Conservation (phyloP, 2,329 filamentous ascomycete genomes). For the Trichoderma guizhouense region DNA sequence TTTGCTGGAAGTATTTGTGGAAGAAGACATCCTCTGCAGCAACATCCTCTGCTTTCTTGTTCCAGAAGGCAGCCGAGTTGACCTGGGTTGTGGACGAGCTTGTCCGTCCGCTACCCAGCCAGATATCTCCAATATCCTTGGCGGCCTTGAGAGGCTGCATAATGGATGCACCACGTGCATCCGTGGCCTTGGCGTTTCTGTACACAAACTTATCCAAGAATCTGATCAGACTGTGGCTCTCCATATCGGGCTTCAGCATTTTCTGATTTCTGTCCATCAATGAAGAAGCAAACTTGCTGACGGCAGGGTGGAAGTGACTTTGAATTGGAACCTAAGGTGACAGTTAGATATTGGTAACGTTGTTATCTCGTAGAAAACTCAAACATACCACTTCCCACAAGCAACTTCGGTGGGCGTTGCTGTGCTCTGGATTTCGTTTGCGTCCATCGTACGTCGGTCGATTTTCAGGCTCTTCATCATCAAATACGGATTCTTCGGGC, state of each 20-base stretch:
- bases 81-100: conserved; percentile 46
- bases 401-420: conserved; percentile 88
- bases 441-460: conserved; percentile 70
- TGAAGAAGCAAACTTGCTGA: conserved; percentile 74
- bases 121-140: conserved; percentile 53
- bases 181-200: conserved; percentile 76
- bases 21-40: conserved; percentile 95
- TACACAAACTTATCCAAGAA: conserved; percentile 99
- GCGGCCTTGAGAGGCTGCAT: conserved; percentile 80
- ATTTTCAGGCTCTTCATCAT: conserved; percentile 57
- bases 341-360: conserved; percentile 21
- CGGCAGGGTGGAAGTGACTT: conserved; percentile 88
- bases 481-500: conserved; percentile 65
- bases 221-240: conserved; percentile 85
- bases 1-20: conserved; percentile 87
- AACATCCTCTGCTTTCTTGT: conserved; percentile 82
- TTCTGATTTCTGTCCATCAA: conserved; percentile 67
- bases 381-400: conserved; percentile 79
- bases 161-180: conserved; percentile 77
- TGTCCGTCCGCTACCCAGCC: conserved; percentile 50
- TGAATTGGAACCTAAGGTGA: conserved; percentile 32
- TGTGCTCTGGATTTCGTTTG: conserved; percentile 87
- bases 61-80: conserved; percentile 89
- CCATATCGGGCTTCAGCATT: conserved; percentile 84
- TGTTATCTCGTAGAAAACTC: accelerated